Conservation (phyloP, 129 eudicot genomes). For the Flaveria ramosissima region DNA sequence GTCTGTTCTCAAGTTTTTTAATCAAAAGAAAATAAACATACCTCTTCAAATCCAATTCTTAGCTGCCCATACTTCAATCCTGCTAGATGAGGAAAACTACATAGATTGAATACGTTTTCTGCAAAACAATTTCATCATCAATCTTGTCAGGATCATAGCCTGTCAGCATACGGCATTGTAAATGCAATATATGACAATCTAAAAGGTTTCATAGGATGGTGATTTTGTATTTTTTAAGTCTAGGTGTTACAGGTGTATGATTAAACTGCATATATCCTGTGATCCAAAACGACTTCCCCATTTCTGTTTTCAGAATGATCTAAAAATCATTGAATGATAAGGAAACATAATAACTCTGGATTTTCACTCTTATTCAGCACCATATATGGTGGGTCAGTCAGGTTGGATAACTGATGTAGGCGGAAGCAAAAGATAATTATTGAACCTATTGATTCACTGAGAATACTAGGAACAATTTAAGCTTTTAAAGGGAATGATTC, state of each 20-base stretch:
- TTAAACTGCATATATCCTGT: constrained; percentile 7
- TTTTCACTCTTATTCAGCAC: neutral
- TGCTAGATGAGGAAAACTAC: constrained; percentile 72
- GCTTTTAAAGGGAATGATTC: neutral
- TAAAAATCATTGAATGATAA: neutral
- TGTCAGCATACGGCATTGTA: constrained; percentile 8
- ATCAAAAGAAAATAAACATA: constrained; percentile 20
- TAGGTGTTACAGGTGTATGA: neutral
- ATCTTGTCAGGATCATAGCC: constrained; percentile 18
- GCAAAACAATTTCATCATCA: constrained; percentile 41
- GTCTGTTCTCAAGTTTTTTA: constrained; percentile 2
- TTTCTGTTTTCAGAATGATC: constrained; percentile 5
- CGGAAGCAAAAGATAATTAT: no score
- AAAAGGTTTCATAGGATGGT: neutral
- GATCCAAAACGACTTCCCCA: neutral
- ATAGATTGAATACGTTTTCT: constrained; percentile 94
- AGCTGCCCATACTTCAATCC: constrained; percentile 68
- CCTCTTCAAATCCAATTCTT: constrained; percentile 89
- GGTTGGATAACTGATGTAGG: neutral
- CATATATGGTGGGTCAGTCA: neutral
- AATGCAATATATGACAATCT: constrained; percentile 13
- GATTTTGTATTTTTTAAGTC: neutral
- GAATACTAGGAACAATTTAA: neutral
- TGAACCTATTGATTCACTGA: no score
- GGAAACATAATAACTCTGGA: neutral